Evolutionary conservation across 129 eudicot species (phyloP).

Genomic region (Kitagawia praeruptora): DNA sequence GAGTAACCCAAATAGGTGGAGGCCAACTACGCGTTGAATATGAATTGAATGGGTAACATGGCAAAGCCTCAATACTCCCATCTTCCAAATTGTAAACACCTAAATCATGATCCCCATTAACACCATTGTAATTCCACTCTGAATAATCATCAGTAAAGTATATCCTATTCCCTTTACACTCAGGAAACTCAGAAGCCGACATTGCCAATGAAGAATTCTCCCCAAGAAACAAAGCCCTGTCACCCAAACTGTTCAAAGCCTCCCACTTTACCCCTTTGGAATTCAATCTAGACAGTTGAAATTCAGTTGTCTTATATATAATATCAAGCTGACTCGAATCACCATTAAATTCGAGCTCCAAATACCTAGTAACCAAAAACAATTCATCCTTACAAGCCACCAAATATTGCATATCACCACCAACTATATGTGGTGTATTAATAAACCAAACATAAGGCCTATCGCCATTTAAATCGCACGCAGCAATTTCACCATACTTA

Average conservation of each 20-base stretch:
- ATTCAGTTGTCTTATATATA: constrained; percentile 43
- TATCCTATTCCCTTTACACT: constrained; percentile 55
- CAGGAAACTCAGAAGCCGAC: constrained; percentile 46
- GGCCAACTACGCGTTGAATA: constrained; percentile 45
- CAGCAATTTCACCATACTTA: constrained; percentile 51
- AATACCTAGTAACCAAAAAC: constrained; percentile 48
- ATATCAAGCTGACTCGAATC: constrained; percentile 34
- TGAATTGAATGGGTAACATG: constrained; percentile 45
- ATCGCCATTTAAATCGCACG: constrained; percentile 39
- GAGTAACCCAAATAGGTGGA: constrained; percentile 78
- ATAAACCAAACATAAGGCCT: constrained; percentile 30
- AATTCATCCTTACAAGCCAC: constrained; percentile 49
- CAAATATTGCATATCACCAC: constrained; percentile 72
- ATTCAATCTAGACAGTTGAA: constrained; percentile 45
- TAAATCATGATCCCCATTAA: constrained; percentile 64
- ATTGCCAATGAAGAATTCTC: constrained; percentile 64
- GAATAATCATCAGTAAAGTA: constrained; percentile 80
- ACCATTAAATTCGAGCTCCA: constrained; percentile 47
- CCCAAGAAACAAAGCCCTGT: constrained; percentile 52
- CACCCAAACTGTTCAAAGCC: constrained; percentile 38
- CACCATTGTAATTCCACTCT: constrained; percentile 47
- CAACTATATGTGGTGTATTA: constrained; percentile 24
- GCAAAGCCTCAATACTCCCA: constrained; percentile 52
- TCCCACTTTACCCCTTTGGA: constrained; percentile 42
- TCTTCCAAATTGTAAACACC: constrained; percentile 63